Evolutionary conservation across 2,329 filamentous ascomycete genomes (phyloP).

Genomic region (Endocalyx cinctus): DNA sequence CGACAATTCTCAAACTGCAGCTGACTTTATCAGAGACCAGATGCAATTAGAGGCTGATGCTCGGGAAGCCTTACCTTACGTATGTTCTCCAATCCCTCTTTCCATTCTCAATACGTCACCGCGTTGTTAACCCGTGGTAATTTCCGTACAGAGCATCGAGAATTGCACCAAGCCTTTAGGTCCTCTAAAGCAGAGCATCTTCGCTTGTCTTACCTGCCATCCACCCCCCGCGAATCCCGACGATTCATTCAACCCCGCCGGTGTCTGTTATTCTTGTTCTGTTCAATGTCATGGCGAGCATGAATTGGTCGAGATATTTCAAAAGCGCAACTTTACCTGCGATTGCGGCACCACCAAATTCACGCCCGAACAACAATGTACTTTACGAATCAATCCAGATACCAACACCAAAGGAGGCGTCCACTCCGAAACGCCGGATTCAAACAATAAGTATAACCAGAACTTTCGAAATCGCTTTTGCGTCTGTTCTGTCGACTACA

Average conservation of each 20-base stretch:
- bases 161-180: slow-evolving; percentile 89
- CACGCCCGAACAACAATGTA: slow-evolving; percentile 63
- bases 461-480: slow-evolving; percentile 95
- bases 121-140: slow-evolving; percentile 13
- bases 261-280: slow-evolving; percentile 93
- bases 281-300: slow-evolving; percentile 97
- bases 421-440: slow-evolving; percentile 66
- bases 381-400: slow-evolving; percentile 64
- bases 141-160: slow-evolving; percentile 71
- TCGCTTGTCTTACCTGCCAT: slow-evolving; percentile 91
- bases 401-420: slow-evolving; percentile 75
- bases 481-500: slow-evolving; percentile 81
- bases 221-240: slow-evolving; percentile 63
- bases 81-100: slow-evolving; percentile 36
- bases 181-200: slow-evolving; percentile 79
- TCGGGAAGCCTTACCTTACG: slow-evolving; percentile 89
- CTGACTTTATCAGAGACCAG: slow-evolving; percentile 82
- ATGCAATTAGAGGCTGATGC: slow-evolving; percentile 91
- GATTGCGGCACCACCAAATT: slow-evolving; percentile 90
- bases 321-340: slow-evolving; percentile 91
- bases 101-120: slow-evolving; percentile 13
- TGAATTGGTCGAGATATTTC: slow-evolving; percentile 89
- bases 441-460: slow-evolving; percentile 85
- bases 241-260: slow-evolving; percentile 67
- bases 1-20: slow-evolving; percentile 66